Conservation (phyloP, 1,139 yeast species). For the Debaryomycetaceae sp. region DNA sequence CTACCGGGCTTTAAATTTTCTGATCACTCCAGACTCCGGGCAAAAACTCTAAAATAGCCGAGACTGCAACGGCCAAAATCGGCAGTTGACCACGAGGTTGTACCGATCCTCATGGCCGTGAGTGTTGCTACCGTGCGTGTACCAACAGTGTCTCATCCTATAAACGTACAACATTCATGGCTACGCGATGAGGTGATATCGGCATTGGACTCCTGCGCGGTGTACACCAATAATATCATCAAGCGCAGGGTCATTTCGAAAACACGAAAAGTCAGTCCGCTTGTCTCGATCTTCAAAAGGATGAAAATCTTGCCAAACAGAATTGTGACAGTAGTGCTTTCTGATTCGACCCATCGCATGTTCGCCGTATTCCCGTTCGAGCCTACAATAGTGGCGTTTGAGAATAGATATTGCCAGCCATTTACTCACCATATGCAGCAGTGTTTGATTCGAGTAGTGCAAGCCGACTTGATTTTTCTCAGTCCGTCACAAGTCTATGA, state of each 20-base stretch:
- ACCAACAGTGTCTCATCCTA: no score
- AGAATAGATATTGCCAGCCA: slow-evolving; percentile 18
- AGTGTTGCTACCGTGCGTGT: no score
- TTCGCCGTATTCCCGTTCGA: slow-evolving; percentile 19
- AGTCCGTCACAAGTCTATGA: slow-evolving; percentile 1
- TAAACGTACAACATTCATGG: slow-evolving; percentile 13
- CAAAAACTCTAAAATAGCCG: no score
- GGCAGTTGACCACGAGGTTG: no score
- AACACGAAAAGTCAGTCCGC: slow-evolving; percentile 11
- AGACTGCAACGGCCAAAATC: no score
- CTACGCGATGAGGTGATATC: slow-evolving; percentile 5
- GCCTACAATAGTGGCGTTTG: slow-evolving; percentile 20
- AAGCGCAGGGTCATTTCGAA: slow-evolving; percentile 8
- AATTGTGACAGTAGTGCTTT: slow-evolving; percentile 18
- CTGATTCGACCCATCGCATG: slow-evolving; percentile 22
- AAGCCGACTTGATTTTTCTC: slow-evolving; percentile 17
- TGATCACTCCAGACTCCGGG: no score
- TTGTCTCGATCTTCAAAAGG: slow-evolving; percentile 19
- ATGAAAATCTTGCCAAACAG: slow-evolving; percentile 9
- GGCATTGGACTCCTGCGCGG: slow-evolving; percentile 1
- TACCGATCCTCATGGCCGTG: no score
- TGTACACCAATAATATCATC: slow-evolving; percentile 8
- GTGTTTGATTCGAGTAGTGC: slow-evolving; percentile 13
- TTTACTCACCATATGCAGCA: slow-evolving; percentile 20
- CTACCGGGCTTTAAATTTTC: no score